Evolutionary conservation across 805 yeast species (phyloP).

Genomic region (Candida yuanshanica): DNA sequence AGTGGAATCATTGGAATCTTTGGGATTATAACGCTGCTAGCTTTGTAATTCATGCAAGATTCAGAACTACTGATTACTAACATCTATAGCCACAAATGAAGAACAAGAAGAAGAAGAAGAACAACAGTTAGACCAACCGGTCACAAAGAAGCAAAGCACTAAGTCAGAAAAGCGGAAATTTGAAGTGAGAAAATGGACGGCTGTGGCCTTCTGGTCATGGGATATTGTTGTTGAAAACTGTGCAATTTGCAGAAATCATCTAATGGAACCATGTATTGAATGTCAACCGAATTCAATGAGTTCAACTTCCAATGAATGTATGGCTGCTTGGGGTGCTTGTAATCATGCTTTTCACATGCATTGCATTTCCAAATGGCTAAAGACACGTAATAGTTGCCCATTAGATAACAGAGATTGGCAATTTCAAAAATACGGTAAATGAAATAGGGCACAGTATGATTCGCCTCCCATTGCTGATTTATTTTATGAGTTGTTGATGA

Average conservation of each 20-base stretch:
- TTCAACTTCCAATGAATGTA: slow-evolving; percentile 65
- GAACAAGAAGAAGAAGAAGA: background rate
- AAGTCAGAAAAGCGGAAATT: slow-evolving; percentile 58
- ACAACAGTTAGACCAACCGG: slow-evolving; percentile 1
- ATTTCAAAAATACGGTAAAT: slow-evolving; percentile 67
- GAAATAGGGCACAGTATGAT: slow-evolving; percentile 6
- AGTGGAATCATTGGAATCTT: slow-evolving; percentile 1
- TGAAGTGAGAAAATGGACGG: slow-evolving; percentile 97
- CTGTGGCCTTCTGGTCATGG: slow-evolving; percentile 99
- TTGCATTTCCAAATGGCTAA: slow-evolving; percentile 93
- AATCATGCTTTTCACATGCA: slow-evolving; percentile 98
- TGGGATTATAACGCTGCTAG: too few relatives aligned
- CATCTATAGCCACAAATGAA: background rate
- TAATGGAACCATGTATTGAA: slow-evolving; percentile 97
- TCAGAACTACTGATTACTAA: background rate
- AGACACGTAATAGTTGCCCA: slow-evolving; percentile 94
- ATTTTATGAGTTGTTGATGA: background rate
- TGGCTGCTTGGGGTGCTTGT: slow-evolving; percentile 96
- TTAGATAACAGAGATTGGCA: slow-evolving; percentile 91
- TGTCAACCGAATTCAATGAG: slow-evolving; percentile 82
- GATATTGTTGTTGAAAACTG: slow-evolving; percentile 92
- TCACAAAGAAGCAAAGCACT: slow-evolving; percentile 8
- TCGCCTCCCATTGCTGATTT: background rate
- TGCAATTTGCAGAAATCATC: slow-evolving; percentile 96
- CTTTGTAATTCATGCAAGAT: too few relatives aligned